Percentiles rank a stretch among this genome's conserved stretches.
These are phyloP conservation scores for Lizanozyma gosingica DNA, from an alignment of 1,139 yeast species.

Conservation along the genomic window DNA sequence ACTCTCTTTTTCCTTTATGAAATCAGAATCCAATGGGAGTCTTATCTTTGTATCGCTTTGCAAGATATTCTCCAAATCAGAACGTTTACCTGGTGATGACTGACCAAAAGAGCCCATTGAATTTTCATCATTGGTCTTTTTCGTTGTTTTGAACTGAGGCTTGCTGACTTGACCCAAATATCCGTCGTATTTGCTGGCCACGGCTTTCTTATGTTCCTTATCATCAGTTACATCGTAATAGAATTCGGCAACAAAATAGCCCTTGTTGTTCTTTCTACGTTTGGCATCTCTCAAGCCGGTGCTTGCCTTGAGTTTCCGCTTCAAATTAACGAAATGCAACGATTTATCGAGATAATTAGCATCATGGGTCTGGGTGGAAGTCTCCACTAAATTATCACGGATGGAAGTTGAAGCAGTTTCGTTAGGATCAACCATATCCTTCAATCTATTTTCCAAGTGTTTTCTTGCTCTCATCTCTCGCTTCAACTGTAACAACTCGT, in stretches of 20 bases:
- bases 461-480: conserved; percentile 29
- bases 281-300: conserved; percentile 7
- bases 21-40: conserved; percentile 20
- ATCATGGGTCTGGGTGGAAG: conserved; percentile 36
- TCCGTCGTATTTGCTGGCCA: conserved; percentile 16
- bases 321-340: conserved; percentile 15
- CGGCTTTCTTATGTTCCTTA: conserved; percentile 5
- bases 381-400: conserved; percentile 23
- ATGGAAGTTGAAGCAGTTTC: conserved; percentile 21
- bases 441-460: conserved; percentile 22
- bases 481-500: conserved; percentile 33
- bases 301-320: conserved; percentile 9
- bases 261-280: conserved; percentile 13
- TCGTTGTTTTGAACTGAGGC: conserved; percentile 15
- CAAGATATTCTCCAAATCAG: conserved; percentile 14
- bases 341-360: conserved; percentile 18
- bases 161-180: conserved; percentile 23
- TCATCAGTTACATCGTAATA: conserved; percentile 22
- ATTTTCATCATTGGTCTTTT: conserved; percentile 7
- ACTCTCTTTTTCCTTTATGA: conserved; percentile 17
- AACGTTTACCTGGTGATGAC: conserved; percentile 11
- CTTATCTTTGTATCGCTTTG: conserved; percentile 12
- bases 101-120: too few relatives aligned
- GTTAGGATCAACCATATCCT: conserved; percentile 33
- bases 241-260: conserved; percentile 29